Conservation (phyloP, 331 rosid genomes). For the Quercus lobata region DNA sequence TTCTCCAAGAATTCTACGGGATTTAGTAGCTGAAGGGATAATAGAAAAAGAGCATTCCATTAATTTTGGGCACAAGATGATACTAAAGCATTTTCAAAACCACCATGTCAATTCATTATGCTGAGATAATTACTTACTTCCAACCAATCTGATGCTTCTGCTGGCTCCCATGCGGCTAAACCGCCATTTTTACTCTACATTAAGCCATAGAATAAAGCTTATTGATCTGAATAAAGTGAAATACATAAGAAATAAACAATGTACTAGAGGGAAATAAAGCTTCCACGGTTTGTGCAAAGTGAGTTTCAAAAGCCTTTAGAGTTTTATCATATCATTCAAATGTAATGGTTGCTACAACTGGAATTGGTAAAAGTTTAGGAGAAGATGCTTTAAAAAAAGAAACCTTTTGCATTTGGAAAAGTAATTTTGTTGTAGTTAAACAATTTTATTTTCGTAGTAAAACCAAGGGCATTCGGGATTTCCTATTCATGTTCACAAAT, state of each 20-base stretch:
- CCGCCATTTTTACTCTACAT: slow-evolving; percentile 74
- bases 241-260: background rate
- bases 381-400: no score
- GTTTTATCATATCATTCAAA: no score
- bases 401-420: no score
- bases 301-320: no score
- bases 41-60: no score
- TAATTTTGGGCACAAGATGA: no score
- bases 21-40: slow-evolving; percentile 60
- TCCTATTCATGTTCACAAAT: background rate
- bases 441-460: background rate
- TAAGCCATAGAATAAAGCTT: background rate
- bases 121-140: slow-evolving; percentile 49
- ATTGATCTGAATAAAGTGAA: background rate
- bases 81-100: no score
- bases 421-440: no score
- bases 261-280: background rate
- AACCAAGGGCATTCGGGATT: background rate
- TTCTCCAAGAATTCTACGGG: slow-evolving; percentile 62
- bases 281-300: no score
- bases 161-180: slow-evolving; percentile 68
- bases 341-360: no score
- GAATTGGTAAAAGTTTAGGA: no score
- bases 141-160: slow-evolving; percentile 67
- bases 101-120: background rate